Evolutionary conservation across 1,139 yeast species (phyloP).

Genomic region (Spathaspora sp.): DNA sequence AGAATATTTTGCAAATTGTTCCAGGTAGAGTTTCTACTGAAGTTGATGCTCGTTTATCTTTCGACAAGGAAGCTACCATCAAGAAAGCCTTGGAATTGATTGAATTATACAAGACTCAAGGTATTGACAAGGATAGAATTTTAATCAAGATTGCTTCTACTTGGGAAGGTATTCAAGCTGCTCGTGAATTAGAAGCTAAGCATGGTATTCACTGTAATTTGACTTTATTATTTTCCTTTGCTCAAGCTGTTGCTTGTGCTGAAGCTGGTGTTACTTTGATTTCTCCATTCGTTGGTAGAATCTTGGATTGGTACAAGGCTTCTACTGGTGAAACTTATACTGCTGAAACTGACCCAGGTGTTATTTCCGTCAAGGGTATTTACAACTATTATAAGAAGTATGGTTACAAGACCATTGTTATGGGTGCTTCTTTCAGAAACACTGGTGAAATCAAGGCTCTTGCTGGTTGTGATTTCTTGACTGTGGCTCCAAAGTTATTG

Average conservation of each 20-base stretch:
- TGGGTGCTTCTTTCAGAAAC: conserved; percentile 99
- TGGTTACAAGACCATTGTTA: conserved; percentile 95
- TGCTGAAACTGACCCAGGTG: conserved; percentile 93
- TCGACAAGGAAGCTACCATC: conserved; percentile 90
- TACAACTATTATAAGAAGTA: conserved; percentile 98
- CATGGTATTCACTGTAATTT: conserved; percentile 93
- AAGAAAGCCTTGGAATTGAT: conserved; percentile 89
- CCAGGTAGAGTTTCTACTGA: conserved; percentile 99
- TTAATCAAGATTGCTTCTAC: conserved; percentile 97
- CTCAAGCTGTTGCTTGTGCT: conserved; percentile 98
- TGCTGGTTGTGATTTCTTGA: conserved; percentile 96
- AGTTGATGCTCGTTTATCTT: conserved; percentile 97
- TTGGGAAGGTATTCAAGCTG: conserved; percentile 99
- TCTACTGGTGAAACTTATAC: conserved; percentile 85
- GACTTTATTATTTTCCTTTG: conserved; percentile 91
- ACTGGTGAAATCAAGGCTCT: conserved; percentile 92
- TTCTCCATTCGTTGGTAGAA: conserved; percentile 99
- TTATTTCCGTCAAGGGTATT: conserved; percentile 78
- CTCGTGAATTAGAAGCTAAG: conserved; percentile 88
- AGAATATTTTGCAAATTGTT: conserved; percentile 87
- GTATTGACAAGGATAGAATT: conserved; percentile 84
- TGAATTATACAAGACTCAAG: conserved; percentile 76
- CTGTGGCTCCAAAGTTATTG: conserved; percentile 91
- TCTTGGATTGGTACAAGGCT: conserved; percentile 98
- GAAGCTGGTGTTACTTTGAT: conserved; percentile 95